A percentile compares a stretch with the other conserved stretches of the same genome.
Conservation (phyloP, 257 asterid genomes). For the Linaria vulgaris region DNA sequence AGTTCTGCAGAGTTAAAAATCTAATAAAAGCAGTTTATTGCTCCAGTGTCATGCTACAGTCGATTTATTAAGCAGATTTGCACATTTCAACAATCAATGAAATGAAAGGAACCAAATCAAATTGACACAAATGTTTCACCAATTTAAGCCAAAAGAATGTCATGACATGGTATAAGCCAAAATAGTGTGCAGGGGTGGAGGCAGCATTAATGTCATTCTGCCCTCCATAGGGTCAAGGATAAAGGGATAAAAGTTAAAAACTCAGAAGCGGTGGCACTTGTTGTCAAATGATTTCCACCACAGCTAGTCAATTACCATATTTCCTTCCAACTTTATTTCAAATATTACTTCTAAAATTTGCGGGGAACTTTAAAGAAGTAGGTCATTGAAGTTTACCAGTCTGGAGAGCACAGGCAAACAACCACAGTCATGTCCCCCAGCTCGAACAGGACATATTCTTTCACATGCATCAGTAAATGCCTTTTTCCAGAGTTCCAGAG, state of each 20-base stretch:
- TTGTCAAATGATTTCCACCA: not conserved
- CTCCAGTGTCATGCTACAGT: not conserved
- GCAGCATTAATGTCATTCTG: not conserved
- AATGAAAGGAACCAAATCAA: not conserved
- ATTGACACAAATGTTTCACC: not conserved
- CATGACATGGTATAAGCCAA: not conserved
- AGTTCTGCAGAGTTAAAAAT: conserved; percentile 1
- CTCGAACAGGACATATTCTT: conserved; percentile 88
- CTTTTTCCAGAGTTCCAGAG: conserved; percentile 78
- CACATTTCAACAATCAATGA: not conserved
- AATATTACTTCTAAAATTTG: not conserved
- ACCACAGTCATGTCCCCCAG: conserved; percentile 81
- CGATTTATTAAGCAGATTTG: not conserved
- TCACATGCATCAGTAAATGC: conserved; percentile 83
- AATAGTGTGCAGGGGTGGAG: not conserved
- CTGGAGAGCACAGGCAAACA: conserved; percentile 73
- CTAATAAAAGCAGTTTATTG: conserved; percentile 18
- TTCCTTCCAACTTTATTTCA: not conserved
- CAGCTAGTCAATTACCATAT: not conserved
- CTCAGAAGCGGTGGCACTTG: not conserved
- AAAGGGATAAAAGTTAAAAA: not conserved
- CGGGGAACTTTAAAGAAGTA: not conserved
- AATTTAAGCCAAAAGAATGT: not conserved
- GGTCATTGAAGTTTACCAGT: conserved; percentile 46
- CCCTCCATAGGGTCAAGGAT: not conserved